Percentiles rank a stretch among this genome's conserved stretches.
These are phyloP conservation scores for Glutinoglossum americanum DNA, from an alignment of 495 filamentous ascomycete species.

Conservation along the genomic window DNA sequence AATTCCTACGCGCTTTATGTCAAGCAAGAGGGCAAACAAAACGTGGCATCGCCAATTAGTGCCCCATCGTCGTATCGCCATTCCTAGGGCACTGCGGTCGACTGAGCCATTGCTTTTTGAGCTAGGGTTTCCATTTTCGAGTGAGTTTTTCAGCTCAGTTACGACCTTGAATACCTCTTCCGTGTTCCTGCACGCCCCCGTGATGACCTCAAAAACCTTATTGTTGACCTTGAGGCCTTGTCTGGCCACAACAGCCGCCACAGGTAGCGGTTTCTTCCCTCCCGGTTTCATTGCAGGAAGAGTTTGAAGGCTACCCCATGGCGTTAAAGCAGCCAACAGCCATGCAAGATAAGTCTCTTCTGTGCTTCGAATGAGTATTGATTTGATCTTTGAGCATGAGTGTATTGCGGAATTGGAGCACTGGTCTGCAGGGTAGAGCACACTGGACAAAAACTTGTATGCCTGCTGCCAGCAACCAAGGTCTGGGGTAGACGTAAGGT, in stretches of 20 bases:
- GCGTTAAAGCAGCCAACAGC: slow-evolving; percentile 50
- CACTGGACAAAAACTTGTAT: slow-evolving; percentile 24
- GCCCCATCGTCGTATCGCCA: slow-evolving; percentile 62
- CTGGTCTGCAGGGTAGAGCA: slow-evolving; percentile 22
- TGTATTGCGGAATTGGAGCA: slow-evolving; percentile 17
- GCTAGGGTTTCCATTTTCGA: background rate
- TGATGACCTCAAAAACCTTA: slow-evolving; percentile 43
- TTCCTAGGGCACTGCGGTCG: slow-evolving; percentile 36
- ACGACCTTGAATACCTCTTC: slow-evolving; percentile 32
- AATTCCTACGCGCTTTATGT: slow-evolving; percentile 17
- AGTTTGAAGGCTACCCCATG: slow-evolving; percentile 42
- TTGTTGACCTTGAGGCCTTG: slow-evolving; percentile 68
- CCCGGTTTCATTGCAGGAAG: slow-evolving; percentile 20
- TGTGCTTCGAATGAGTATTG: slow-evolving; percentile 31
- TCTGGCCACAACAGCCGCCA: slow-evolving; percentile 34
- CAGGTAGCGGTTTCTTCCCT: slow-evolving; percentile 26
- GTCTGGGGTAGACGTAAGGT: slow-evolving; percentile 10
- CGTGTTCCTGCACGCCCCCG: slow-evolving; percentile 35
- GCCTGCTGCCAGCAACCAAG: slow-evolving; percentile 21
- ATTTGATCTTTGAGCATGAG: slow-evolving; percentile 17
- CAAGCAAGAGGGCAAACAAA: slow-evolving; percentile 45
- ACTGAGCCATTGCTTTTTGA: background rate
- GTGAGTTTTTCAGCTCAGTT: slow-evolving; percentile 6
- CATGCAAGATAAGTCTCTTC: slow-evolving; percentile 50
- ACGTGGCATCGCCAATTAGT: slow-evolving; percentile 51